Evolutionary conservation across 345 rosid species (phyloP).

Genomic region (Brassica carinata): DNA sequence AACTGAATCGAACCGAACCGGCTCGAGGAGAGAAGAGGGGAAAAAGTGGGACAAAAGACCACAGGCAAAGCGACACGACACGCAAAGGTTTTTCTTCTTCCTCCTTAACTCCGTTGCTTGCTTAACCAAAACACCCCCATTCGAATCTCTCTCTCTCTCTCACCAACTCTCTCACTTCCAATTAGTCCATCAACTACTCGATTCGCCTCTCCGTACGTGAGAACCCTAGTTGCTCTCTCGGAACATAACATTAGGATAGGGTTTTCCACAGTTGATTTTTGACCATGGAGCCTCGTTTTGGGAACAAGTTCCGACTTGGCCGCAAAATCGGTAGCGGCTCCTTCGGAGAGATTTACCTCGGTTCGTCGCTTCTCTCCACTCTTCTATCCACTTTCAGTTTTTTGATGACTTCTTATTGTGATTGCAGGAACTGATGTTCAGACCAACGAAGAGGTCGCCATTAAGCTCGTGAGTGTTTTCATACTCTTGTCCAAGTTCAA

Average conservation of each 20-base stretch:
- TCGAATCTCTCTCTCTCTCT: constrained; percentile 17
- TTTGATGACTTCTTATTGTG: constrained; percentile 2
- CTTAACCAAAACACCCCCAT: background rate
- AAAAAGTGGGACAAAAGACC: constrained; percentile 6
- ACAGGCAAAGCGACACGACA: constrained; percentile 38
- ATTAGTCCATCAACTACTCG: background rate
- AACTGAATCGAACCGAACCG: background rate
- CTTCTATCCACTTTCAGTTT: background rate
- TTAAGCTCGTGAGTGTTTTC: constrained; percentile 82
- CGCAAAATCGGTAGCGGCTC: constrained; percentile 98
- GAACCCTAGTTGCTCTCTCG: constrained; percentile 14
- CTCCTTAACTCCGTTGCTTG: background rate
- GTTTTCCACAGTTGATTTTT: background rate
- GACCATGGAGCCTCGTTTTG: constrained; percentile 80
- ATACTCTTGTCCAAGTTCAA: background rate
- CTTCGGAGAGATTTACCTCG: constrained; percentile 94
- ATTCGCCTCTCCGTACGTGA: background rate
- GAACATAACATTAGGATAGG: too few relatives aligned
- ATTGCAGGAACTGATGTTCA: constrained; percentile 75
- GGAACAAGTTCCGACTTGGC: constrained; percentile 86
- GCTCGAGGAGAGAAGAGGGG: background rate
- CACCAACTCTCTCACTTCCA: too few relatives aligned
- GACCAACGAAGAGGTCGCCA: constrained; percentile 91
- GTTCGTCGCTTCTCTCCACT: constrained; percentile 42
- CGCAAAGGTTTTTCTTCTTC: constrained; percentile 26